Percentiles rank a stretch among this genome's conserved stretches.
phyloP scores from a whole-genome alignment of 345 rosid genomes.

The Euphorbia tirucalli region DNA sequence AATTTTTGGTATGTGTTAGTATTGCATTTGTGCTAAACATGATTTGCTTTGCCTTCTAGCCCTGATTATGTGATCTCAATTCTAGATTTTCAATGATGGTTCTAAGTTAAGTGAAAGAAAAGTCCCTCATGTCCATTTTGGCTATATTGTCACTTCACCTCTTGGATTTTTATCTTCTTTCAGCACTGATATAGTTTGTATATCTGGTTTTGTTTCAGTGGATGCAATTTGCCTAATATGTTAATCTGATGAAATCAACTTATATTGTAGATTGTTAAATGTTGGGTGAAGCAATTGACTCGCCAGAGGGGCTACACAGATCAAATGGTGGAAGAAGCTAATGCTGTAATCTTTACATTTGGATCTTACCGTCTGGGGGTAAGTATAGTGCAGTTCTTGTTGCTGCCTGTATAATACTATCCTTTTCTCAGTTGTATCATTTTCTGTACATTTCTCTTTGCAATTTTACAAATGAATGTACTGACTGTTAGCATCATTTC shows the following conservation, averaged over 20 bases:
- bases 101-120: neutral
- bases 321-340: slow-evolving; percentile 88
- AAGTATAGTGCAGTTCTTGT: slow-evolving; percentile 22
- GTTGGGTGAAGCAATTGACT: slow-evolving; percentile 30
- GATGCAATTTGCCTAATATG: neutral
- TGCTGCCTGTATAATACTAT: neutral
- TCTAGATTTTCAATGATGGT: neutral
- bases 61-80: neutral
- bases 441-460: neutral
- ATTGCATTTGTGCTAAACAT: neutral
- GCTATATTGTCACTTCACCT: neutral
- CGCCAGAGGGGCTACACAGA: slow-evolving; percentile 44
- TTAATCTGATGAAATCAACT: neutral
- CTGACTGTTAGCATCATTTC: neutral
- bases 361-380: slow-evolving; percentile 93
- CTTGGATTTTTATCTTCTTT: neutral
- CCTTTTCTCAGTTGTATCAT: no score
- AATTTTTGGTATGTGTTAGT: neutral
- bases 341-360: slow-evolving; percentile 83
- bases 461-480: neutral
- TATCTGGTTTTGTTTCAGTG: neutral
- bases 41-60: neutral
- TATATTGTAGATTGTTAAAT: slow-evolving; percentile 27
- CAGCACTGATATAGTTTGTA: neutral
- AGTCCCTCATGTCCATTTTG: neutral